Percentiles rank a stretch among this genome's conserved stretches.
phyloP scores from a whole-genome alignment of 805 yeast species.

The Spathaspora boniae region DNA sequence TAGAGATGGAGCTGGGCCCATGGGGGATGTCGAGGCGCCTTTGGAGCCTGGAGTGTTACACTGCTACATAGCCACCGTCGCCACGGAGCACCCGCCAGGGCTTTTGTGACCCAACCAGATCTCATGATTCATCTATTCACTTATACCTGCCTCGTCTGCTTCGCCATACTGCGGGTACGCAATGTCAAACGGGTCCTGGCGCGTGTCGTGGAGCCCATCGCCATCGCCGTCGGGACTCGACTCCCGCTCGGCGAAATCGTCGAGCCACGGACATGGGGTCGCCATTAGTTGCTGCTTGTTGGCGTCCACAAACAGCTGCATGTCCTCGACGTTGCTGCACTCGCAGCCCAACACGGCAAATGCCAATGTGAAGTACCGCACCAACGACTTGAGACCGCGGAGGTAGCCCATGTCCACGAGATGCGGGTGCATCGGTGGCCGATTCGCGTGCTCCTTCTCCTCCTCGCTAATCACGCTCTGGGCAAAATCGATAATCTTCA shows the following conservation, averaged over 20 bases:
- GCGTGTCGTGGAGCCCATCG: conserved; percentile 6
- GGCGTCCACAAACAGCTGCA: conserved; percentile 9
- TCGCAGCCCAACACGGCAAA: conserved; percentile 38
- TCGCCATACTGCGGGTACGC: conserved; percentile 18
- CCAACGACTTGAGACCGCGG: conserved; percentile 73
- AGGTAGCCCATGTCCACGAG: conserved; percentile 79
- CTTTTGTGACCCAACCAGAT: neutral
- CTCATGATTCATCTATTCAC: conserved; percentile 12
- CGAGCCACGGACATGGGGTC: conserved; percentile 18
- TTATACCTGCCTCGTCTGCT: conserved; percentile 21
- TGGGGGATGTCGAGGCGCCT: too few species aligned
- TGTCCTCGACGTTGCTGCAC: conserved; percentile 9
- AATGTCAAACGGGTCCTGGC: conserved; percentile 20
- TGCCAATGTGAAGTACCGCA: conserved; percentile 59
- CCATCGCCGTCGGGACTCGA: too few species aligned
- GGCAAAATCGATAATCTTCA: conserved; percentile 94
- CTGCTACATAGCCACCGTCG: too few species aligned
- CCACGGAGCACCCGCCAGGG: neutral
- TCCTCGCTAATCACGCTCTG: conserved; percentile 77
- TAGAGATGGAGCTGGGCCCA: too few species aligned
- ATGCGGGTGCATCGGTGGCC: conserved; percentile 68
- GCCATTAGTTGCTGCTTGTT: conserved; percentile 8
- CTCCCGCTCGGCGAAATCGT: conserved; percentile 16
- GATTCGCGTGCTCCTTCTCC: conserved; percentile 33
- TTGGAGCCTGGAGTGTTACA: too few species aligned